phyloP scores from a whole-genome alignment of 768 basidiomycete species.

The Trametes cubensis region DNA sequence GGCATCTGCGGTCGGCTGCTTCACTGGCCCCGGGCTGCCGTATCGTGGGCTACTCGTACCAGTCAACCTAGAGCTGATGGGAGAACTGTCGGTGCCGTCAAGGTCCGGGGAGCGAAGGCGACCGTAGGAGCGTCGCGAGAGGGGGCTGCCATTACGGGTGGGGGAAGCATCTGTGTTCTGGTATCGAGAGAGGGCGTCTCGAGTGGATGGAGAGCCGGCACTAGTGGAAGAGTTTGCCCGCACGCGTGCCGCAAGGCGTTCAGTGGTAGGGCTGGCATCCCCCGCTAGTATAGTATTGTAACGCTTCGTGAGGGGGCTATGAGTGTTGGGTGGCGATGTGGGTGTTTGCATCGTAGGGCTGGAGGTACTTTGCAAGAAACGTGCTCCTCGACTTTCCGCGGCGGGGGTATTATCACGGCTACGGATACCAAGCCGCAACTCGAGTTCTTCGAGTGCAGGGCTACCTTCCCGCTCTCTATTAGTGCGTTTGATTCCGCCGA shows the following conservation, averaged over 20 bases:
- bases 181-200: constrained; percentile 12
- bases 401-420: constrained; percentile 30
- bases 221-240: constrained; percentile 24
- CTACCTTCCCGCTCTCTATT: constrained; percentile 33
- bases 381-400: constrained; percentile 13
- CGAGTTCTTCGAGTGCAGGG: constrained; percentile 40
- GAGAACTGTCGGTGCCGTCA: constrained; percentile 18
- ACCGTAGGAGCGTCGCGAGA: constrained; percentile 24
- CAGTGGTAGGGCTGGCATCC: constrained; percentile 26
- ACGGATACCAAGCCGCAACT: constrained; percentile 36
- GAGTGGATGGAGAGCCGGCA: constrained; percentile 19
- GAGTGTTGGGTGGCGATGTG: constrained; percentile 11
- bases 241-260: constrained; percentile 22
- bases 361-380: constrained; percentile 7
- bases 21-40: constrained; percentile 25
- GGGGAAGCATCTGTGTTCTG: constrained; percentile 18
- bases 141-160: constrained; percentile 23
- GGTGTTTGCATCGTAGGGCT: constrained; percentile 18
- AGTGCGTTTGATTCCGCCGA: constrained; percentile 48
- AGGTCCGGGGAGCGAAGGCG: constrained; percentile 27
- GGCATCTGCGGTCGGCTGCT: constrained; percentile 48
- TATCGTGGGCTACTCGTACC: constrained; percentile 26
- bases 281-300: constrained; percentile 14
- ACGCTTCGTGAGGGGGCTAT: constrained; percentile 17
- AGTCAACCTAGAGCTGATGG: constrained; percentile 16